Base-by-base conservation (phyloP, 225 moss, liverwort and hornwort genomes). In the Bryum argenteum region DNA sequence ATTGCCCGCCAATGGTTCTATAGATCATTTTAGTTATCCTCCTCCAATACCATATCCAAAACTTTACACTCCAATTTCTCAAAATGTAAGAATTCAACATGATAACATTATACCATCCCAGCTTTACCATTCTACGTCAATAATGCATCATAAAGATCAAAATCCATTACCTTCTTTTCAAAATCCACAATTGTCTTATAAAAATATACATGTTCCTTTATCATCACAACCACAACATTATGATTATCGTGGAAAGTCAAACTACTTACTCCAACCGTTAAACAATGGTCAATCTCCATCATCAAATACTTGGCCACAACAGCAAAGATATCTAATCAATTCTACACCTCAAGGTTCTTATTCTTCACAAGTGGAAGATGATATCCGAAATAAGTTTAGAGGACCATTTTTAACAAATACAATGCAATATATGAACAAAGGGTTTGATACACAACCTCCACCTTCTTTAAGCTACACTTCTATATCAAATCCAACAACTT, bases 31-130 rank as follows among this genome's bases (percentile, higher is more conserved):
- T 1, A 75, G 52, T 47, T n/a, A 0, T 14, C 11, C 10, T 58
- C 57, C 42, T 57, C 50, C 64, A 64, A 51, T 17, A 63, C 52
- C 58, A 18, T 74, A 43, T 53, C 50, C 69, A 14, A 74, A 69
- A n/a, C 0, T 14, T 42, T 26, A 10, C 17, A 41, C 13, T 33
- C 58, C 71, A 57, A 20, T 38, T 8, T 16, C n/a, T 56, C 51
- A 66, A 50, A 71, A 47, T 11, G 12, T 61, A 22, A 74, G 11
- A 20, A 11, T 44, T 47, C 69, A 58, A 26, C 26, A 74, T 21
- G 60, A 70, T 4, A 23, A 13, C 18, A 8, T 15, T 2, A 33
- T 13, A 3, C 56, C 66, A 62, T 12, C 37, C 2, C 17, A 50
- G 42, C 15, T 41, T 40, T 0, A 37, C 54, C 3, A 18, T 8